Percentiles rank a stretch among this genome's conserved stretches.
These are phyloP conservation scores for Aspergillus brunneoviolaceus DNA, from an alignment of 2,329 filamentous ascomycete species.

Conservation along the genomic window DNA sequence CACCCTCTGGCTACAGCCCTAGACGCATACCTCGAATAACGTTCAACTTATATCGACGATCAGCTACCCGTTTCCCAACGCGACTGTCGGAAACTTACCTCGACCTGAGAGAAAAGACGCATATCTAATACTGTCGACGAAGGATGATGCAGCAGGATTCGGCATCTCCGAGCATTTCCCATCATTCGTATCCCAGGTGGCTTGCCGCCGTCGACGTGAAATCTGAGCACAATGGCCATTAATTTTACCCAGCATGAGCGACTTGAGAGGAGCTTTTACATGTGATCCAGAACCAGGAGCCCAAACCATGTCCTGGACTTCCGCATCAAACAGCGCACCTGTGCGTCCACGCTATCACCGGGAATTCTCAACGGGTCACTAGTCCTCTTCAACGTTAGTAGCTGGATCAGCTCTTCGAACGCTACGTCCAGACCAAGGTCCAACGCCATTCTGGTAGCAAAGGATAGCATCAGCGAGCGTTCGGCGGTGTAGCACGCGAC, in stretches of 20 bases:
- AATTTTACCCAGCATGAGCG: background rate
- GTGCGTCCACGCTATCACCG: constrained; percentile 11
- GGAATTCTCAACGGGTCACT: constrained; percentile 19
- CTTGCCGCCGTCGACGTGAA: constrained; percentile 49
- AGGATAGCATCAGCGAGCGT: constrained; percentile 50
- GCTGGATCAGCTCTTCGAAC: constrained; percentile 41
- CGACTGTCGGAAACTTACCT: constrained; percentile 24
- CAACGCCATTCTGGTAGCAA: constrained; percentile 53
- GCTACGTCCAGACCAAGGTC: constrained; percentile 49
- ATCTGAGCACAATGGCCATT: constrained; percentile 18
- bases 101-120: constrained; percentile 54
- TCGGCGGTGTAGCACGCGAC: constrained; percentile 56
- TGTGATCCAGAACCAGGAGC: constrained; percentile 54
- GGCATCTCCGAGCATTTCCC: constrained; percentile 44
- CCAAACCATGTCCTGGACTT: constrained; percentile 54
- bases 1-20: background rate
- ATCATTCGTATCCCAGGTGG: constrained; percentile 40
- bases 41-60: constrained; percentile 36
- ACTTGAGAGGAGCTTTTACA: constrained; percentile 23
- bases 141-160: constrained; percentile 46
- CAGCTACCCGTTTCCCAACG: background rate
- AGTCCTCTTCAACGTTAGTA: constrained; percentile 27
- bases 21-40: constrained; percentile 35
- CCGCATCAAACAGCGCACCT: constrained; percentile 42
- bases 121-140: constrained; percentile 51